Percentiles rank a stretch among this genome's conserved stretches.
phyloP scores from a whole-genome alignment of 305 asterid genomes.

The Fraxinus xanthoxyloides region DNA sequence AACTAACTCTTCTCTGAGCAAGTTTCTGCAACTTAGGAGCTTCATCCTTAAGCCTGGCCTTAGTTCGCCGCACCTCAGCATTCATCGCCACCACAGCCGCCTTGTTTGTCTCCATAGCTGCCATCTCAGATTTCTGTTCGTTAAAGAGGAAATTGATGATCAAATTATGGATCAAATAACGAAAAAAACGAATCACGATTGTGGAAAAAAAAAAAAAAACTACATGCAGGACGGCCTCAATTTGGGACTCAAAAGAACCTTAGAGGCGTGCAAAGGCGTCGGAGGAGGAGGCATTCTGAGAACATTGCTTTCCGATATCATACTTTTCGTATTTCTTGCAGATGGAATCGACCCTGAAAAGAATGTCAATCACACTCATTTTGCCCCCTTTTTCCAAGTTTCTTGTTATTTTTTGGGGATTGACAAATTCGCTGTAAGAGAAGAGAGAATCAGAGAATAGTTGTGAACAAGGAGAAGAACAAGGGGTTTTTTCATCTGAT shows the following conservation, averaged over 20 bases:
- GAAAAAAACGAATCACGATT: background rate
- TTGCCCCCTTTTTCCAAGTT: constrained; percentile 10
- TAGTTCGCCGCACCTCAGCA: constrained; percentile 83
- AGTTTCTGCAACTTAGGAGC: constrained; percentile 77
- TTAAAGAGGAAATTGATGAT: background rate
- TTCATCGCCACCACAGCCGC: constrained; percentile 78
- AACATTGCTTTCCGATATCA: constrained; percentile 69
- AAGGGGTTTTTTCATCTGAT: constrained; percentile 17
- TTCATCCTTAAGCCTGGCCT: constrained; percentile 77
- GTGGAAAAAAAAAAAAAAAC: background rate
- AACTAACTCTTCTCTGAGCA: constrained; percentile 58
- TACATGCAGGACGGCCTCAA: constrained; percentile 57
- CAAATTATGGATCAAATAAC: background rate
- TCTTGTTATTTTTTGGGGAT: background rate
- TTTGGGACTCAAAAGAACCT: constrained; percentile 62
- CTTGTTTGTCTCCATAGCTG: constrained; percentile 64
- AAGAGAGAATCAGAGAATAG: background rate
- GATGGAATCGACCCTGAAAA: constrained; percentile 67
- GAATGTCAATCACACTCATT: constrained; percentile 79
- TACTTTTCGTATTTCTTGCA: constrained; percentile 81
- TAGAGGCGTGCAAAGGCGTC: constrained; percentile 79
- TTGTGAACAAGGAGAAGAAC: background rate
- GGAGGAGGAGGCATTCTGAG: constrained; percentile 35
- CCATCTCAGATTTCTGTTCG: constrained; percentile 58
- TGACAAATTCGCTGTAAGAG: background rate